phyloP scores from a whole-genome alignment of 148 eudicot species.

The Gaultheria prostrata region DNA sequence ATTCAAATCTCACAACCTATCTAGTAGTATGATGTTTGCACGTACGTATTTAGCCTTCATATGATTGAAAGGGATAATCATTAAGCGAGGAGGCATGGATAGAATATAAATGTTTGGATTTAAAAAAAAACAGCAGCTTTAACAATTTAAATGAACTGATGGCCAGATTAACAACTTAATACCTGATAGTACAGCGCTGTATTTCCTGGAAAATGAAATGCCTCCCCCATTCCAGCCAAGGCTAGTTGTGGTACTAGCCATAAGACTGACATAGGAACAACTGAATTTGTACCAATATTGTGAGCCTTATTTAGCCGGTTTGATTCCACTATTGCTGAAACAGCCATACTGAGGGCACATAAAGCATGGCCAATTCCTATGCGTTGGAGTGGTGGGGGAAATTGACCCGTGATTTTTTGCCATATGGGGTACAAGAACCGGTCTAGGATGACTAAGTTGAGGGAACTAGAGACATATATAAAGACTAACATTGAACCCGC shows the following conservation, averaged over 20 bases:
- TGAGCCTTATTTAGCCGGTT: constrained; percentile 14
- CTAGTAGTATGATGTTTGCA: neutral
- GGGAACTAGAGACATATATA: constrained; percentile 11
- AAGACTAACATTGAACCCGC: constrained; percentile 27
- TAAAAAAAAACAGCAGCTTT: neutral
- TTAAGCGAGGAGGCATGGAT: neutral
- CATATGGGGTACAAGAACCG: constrained; percentile 21
- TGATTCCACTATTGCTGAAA: constrained; percentile 34
- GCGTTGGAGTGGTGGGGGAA: constrained; percentile 24
- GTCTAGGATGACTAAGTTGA: constrained; percentile 17
- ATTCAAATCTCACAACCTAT: neutral
- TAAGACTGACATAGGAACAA: constrained; percentile 24
- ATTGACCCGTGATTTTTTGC: constrained; percentile 3
- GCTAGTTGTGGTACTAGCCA: constrained; percentile 45
- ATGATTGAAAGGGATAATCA: neutral
- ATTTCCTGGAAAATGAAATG: constrained; percentile 49
- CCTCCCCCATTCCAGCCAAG: constrained; percentile 42
- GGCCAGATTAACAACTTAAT: neutral
- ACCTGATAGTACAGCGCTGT: constrained; percentile 22
- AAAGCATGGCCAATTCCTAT: constrained; percentile 31
- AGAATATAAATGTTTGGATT: neutral
- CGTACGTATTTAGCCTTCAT: neutral
- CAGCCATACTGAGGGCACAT: constrained; percentile 19
- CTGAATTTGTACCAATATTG: neutral
- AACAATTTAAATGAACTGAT: neutral